Evolutionary conservation across 2,329 filamentous ascomycete genomes (phyloP).

Genomic region (Dryadomyces quercus-mongolicae): DNA sequence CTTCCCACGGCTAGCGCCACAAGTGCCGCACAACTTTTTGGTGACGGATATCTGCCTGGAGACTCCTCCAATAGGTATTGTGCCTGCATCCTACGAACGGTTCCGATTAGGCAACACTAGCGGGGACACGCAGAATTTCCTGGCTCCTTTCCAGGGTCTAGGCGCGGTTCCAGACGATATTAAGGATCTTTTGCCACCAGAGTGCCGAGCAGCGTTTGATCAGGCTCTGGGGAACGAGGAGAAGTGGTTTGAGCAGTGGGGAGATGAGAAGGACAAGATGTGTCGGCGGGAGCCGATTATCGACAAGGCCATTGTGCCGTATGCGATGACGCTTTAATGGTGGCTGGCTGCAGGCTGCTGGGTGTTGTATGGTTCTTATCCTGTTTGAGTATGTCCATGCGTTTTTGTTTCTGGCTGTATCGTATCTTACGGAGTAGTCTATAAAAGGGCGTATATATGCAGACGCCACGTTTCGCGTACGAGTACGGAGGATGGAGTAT

Average conservation of each 20-base stretch:
- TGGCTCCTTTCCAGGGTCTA: constrained; percentile 47
- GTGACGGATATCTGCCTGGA: constrained; percentile 44
- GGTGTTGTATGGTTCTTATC: not conserved
- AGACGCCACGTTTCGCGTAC: too few species aligned
- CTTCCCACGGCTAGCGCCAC: constrained; percentile 36
- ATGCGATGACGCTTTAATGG: constrained; percentile 26
- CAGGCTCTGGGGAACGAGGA: constrained; percentile 51
- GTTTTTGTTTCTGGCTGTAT: too few species aligned
- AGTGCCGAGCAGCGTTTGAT: constrained; percentile 63
- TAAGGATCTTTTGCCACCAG: constrained; percentile 50
- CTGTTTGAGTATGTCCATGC: not conserved
- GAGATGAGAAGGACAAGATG: constrained; percentile 48
- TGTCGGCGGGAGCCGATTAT: constrained; percentile 42
- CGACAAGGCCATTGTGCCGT: constrained; percentile 53
- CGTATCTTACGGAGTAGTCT: too few species aligned
- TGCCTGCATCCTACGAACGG: constrained; percentile 30
- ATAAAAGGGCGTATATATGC: too few species aligned
- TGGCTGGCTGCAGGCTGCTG: too few species aligned
- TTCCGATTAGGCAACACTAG: constrained; percentile 23
- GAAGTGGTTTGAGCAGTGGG: constrained; percentile 66
- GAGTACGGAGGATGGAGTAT: too few species aligned
- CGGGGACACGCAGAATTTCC: constrained; percentile 27
- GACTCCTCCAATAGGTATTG: constrained; percentile 33
- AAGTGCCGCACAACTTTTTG: constrained; percentile 42
- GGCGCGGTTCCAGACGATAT: constrained; percentile 53